Base-by-base conservation (phyloP, 2,329 filamentous ascomycete species). In the Talaromyces sp. region DNA sequence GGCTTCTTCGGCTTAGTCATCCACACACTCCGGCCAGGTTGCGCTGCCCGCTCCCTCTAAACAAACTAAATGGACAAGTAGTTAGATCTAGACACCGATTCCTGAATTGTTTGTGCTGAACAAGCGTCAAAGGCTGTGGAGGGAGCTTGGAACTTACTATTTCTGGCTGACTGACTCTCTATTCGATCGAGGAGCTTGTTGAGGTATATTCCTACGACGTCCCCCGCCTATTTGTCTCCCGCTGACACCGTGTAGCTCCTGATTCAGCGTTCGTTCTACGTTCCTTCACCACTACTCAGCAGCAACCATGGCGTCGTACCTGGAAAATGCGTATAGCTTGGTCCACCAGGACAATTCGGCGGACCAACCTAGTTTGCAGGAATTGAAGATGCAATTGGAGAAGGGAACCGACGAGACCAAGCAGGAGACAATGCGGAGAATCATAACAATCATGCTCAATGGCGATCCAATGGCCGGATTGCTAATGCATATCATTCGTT, bases 401-500 rank as follows among this genome's bases (percentile, higher is more conserved):
- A 96, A 96, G 82, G 92, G 92, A 70, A 93, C 86, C 66, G 93
- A 96, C 77, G 92, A 96, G 79, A 88, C 86, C 73, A 97, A 97
- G 83, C 84, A 93, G 76, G 92, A 96, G 69, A 96, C 92, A 64
- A 96, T 96, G 92, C 96, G 95, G 87, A 90, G 88, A 81, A 92
- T 99, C 76, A 82, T 98, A 75, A 96, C 91, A 67, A 87, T 97
- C 75, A 98, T 99, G 95, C 86, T 99, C 73, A 98, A 98, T 77
- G 95, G 95, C 69, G 93, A 99, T 75, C 88, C 95, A 44, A 95
- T 99, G 89, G 90, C 93, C 28, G 88, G 92, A 69, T 84, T 99
- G 21, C 87, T 99, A 70, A 99, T 99, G 95, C 95, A 98, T 81
- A 99, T 99, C 74, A 99, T 99, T 77, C 92, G 95, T 76, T 99